Base-by-base conservation (phyloP, 495 filamentous ascomycete species). In the Tricharina praecox region DNA sequence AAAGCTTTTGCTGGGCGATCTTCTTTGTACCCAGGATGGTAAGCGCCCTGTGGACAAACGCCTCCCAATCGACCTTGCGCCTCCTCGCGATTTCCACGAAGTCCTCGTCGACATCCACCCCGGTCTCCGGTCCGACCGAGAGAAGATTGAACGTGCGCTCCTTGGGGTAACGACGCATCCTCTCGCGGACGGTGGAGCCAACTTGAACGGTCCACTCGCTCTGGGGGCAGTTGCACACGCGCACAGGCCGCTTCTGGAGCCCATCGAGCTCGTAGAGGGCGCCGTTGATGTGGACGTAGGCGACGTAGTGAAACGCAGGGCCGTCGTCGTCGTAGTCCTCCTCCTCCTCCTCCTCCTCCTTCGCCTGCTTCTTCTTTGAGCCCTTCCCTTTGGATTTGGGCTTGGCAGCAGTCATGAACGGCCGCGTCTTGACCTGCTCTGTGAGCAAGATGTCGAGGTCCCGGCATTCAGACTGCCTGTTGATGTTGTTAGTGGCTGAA, bases 231-330 rank as follows among this genome's bases (percentile, higher is more conserved):
- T 55, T 65, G 79, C 85, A 82, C 25, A 93, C 65, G 48, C 71
- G 70, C 33, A 77, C 69, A 10, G 90, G 90, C 51, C 77, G 73
- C 24, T 67, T 65, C 62, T 86, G 75, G 4, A 97, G 67, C 2
- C 90, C 90, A 59, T 97, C 90, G 4, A 97, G 77, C 51, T 85
- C 82, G 85, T 86, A 97, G 13, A 93, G 70, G 26, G 75, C 67
- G 4, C 74, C 76, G 32, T 75, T 68, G 15, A 79, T 71, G 10
- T 88, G 85, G 35, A 95, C 78, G 57, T 82, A 93, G 3, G 85
- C 86, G 51, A 93, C 81, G 60, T 88, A 97, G 56, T 97, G 90
- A 53, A 79, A 90, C 51, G 66, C 66, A 4, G 72, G 63, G 10
- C 64, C 60, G 9, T 67, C 64, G 28, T 67, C 63, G 5, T 60